Evolutionary conservation across 2,329 filamentous ascomycete species (phyloP).

Genomic region (Sarocladium strictum): DNA sequence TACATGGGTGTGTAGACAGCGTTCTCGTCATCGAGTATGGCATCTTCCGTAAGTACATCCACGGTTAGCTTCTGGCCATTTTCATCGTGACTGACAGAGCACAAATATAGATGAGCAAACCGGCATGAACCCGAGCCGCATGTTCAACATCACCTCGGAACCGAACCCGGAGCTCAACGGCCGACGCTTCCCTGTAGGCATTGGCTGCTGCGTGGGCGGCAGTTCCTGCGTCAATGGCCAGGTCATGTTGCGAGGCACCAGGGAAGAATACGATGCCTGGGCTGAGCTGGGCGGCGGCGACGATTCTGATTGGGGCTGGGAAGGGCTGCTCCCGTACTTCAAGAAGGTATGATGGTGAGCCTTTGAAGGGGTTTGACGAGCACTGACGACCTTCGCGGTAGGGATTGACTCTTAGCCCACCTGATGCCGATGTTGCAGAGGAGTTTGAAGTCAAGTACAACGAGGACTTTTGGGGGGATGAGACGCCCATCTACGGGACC

Average conservation of each 20-base stretch:
- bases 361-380: too few relatives aligned
- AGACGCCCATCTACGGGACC: conserved; percentile 14
- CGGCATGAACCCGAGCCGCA: conserved; percentile 16
- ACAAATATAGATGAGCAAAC: conserved; percentile 13
- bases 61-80: not conserved
- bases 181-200: conserved; percentile 20
- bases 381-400: not conserved
- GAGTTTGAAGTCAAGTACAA: conserved; percentile 18
- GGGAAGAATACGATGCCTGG: conserved; percentile 10
- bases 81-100: not conserved
- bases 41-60: conserved; percentile 2
- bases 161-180: conserved; percentile 22
- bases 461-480: conserved; percentile 16
- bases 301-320: conserved; percentile 5
- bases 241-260: conserved; percentile 7
- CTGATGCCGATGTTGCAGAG: conserved; percentile 12
- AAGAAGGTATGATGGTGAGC: conserved; percentile 4
- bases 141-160: conserved; percentile 24
- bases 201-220: conserved; percentile 11
- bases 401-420: conserved; percentile 16
- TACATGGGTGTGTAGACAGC: not conserved
- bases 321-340: conserved; percentile 1
- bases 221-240: conserved; percentile 6
- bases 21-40: conserved; percentile 8
- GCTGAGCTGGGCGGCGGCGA: conserved; percentile 1